Evolutionary conservation across 371 early-diverging fungal species (phyloP).

Genomic region (Umbelopsis sp.): DNA sequence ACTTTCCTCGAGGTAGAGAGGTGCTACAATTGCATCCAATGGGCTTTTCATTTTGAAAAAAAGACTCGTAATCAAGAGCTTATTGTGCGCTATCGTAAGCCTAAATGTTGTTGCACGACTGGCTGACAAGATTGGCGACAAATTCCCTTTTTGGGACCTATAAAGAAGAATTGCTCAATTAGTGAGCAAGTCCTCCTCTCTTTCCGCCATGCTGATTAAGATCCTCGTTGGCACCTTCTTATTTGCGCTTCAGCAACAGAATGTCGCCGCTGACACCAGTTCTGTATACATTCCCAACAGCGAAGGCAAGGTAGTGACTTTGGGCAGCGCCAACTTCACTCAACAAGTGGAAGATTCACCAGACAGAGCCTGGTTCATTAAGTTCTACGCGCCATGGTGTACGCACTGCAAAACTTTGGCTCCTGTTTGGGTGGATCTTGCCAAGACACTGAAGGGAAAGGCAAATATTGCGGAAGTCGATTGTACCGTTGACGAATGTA

Average conservation of each 20-base stretch:
- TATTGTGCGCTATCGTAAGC: background rate
- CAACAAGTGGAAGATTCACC: constrained; percentile 5
- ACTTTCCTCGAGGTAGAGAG: no score
- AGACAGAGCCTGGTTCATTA: constrained; percentile 62
- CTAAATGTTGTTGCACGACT: background rate
- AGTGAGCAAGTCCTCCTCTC: background rate
- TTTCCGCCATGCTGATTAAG: background rate
- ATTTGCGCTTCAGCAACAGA: constrained; percentile 5
- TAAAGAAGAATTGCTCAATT: background rate
- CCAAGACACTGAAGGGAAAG: constrained; percentile 55
- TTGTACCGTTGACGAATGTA: constrained; percentile 67
- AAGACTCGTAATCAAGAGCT: no score
- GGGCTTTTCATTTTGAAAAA: no score
- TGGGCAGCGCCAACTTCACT: background rate
- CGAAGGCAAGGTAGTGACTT: background rate
- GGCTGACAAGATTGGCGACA: background rate
- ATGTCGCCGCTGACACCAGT: background rate
- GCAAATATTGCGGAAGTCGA: constrained; percentile 79
- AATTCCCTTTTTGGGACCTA: constrained; percentile 11
- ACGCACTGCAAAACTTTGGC: constrained; percentile 83
- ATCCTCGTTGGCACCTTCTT: background rate
- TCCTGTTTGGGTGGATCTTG: constrained; percentile 76
- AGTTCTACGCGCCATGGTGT: constrained; percentile 90
- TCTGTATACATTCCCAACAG: background rate
- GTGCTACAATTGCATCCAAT: no score